Evolutionary conservation across 345 rosid genomes (phyloP), one percentile per base, ranked within the genome.

Genomic region (Schrenkiella parvula): DNA sequence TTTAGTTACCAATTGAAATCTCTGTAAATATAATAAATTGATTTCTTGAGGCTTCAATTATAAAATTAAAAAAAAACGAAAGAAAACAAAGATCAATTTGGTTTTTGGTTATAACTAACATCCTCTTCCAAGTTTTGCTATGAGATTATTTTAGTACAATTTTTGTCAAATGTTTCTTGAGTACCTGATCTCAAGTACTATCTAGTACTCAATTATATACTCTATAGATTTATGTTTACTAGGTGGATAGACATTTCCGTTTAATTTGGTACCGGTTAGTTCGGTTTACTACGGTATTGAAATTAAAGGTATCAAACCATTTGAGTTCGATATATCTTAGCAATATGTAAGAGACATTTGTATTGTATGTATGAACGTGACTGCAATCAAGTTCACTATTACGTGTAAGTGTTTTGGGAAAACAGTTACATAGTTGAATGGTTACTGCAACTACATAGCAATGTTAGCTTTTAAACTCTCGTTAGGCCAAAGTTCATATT

Each of bases 21-120:
- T 25, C 0, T 75, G 78, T 65, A 28, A 38, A 19, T 57, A 47
- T 10, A 65, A 65, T 46, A 65, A 73, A 2, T 4, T 26, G 13
- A 41, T 13, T 62, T 71, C 54, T 71, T 35, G 12, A 22, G 35
- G 46, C 29, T 70, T 26, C 14, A 6, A 21, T 21, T 6, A 42
- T 4, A 35, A n/a, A 42, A 21, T 9, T 14, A 55, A 14, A 22
- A 14, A 12, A 25, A 14, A 42, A 41, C 22, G 29, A 29, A 38
- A 23, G 17, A 10, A 15, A 55, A 25, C 37, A 64, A 66, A 15
- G 15, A 39, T 15, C 1, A 52, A 18, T 17, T 39, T 18, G 31
- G 11, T 66, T 53, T n/a, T 13, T 47, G 12, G 29, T 64, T 21
- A 12, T 12, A 42, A 42, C 18, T 43, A n/a, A n/a, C n/a, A 2